Base-by-base conservation (phyloP, 805 yeast species). In the Sugiyamaella valdiviana region DNA sequence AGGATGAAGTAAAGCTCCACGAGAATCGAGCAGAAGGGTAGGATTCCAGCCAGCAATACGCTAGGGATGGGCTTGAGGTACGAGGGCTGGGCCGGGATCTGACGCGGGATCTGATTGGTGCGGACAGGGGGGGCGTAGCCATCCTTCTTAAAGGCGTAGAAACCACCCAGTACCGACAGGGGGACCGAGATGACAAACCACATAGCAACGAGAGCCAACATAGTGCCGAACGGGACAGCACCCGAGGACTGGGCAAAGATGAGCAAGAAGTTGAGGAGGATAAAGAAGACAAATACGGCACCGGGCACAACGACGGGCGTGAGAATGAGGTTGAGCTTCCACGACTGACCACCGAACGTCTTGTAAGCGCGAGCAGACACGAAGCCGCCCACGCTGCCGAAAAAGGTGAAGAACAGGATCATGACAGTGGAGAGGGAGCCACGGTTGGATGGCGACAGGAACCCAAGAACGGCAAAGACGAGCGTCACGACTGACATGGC, bases 61-160 rank as follows among this genome's bases (percentile, higher is more conserved):
- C 83, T 76, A 20, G 88, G 82, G 15, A 76, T 53, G 2, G 86
- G 78, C 61, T 77, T 78, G 59, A 88, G 74, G 62, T 85, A 88
- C 79, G 86, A 79, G 40, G 95, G 95, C 68, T 89, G 96, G 15
- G 76, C 75, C 37, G 99, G 99, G 51, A 93, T 85, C 70, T 93
- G 97, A 68, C 99, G 80, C 53, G 96, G 95, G 57, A 93, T 91
- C 70, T 91, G 97, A 67, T 89, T 91, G 16, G 95, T 89, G 60
- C 87, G 82, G 26, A 89, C 95, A 10, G 98, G 97, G 45, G 80
- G 79, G 29, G 76, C 68, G 51, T 77, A 63, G 38, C 77, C 62
- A 23, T 78, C 75, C 42, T 66, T 74, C 63, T 79, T 88, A 58
- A 83, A 76, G 2, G 93, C 91, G 44, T 85, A 62, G 39, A 90